Evolutionary conservation across 768 basidiomycete genomes (phyloP).

Genomic region (Pleurotus giganteus): DNA sequence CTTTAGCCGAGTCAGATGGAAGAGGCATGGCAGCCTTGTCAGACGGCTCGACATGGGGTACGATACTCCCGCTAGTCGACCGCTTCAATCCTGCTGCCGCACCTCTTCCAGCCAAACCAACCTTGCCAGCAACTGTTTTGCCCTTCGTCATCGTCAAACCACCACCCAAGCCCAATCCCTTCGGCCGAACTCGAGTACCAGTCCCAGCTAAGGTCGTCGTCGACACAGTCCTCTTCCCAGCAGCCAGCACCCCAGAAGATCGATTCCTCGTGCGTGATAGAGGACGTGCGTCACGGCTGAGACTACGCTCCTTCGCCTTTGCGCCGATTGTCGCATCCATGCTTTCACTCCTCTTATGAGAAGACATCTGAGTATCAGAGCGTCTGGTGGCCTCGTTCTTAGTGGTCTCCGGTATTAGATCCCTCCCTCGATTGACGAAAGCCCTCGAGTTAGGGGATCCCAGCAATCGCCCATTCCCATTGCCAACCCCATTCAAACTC

Average conservation of each 20-base stretch:
- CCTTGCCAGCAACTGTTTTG: constrained; percentile 5
- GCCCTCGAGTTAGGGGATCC: not conserved
- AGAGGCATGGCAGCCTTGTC: constrained; percentile 9
- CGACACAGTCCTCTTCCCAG: constrained; percentile 3
- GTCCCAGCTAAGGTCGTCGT: constrained; percentile 10
- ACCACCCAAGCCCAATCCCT: constrained; percentile 7
- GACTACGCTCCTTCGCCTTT: not conserved
- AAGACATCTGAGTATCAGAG: not conserved
- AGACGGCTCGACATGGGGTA: not conserved
- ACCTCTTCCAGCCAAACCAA: constrained; percentile 11
- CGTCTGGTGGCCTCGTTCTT: not conserved
- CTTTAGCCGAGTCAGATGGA: constrained; percentile 15
- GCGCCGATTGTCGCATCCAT: not conserved
- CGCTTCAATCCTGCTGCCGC: constrained; percentile 7
- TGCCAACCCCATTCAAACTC: no score
- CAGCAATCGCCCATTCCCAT: not conserved
- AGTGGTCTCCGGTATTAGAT: not conserved
- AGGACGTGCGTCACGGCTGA: not conserved
- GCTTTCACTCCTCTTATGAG: not conserved
- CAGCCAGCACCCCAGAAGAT: not conserved
- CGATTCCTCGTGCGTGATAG: not conserved
- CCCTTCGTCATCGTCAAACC: constrained; percentile 9
- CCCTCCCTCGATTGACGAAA: not conserved
- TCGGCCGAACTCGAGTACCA: not conserved
- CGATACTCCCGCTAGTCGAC: constrained; percentile 8